Conservation (phyloP, 164 flowering plant genomes). For the Brasenia schreberi region DNA sequence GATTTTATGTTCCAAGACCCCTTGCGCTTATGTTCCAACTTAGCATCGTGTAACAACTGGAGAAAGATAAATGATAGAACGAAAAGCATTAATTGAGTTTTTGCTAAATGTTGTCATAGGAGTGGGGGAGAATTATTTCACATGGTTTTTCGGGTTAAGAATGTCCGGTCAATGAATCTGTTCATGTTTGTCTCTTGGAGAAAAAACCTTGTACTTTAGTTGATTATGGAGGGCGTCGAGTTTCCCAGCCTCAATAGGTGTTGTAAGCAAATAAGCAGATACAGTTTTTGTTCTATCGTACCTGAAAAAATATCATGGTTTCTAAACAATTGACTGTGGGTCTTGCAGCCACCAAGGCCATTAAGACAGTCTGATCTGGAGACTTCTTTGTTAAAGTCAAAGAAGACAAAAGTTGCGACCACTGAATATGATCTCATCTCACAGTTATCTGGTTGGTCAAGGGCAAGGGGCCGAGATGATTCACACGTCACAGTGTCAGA, state of each 20-base stretch:
- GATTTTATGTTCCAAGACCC: neutral
- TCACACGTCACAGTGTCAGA: constrained; percentile 55
- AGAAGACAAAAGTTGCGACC: constrained; percentile 57
- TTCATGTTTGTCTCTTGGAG: neutral
- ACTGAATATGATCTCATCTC: constrained; percentile 39
- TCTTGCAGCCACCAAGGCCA: constrained; percentile 57
- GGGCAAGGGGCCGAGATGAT: constrained; percentile 39
- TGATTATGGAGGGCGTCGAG: neutral
- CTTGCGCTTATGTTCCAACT: too few relatives aligned
- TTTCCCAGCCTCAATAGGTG: neutral
- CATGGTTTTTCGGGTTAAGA: too few relatives aligned
- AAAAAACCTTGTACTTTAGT: neutral
- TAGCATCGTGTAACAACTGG: too few relatives aligned
- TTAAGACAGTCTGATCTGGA: constrained; percentile 64
- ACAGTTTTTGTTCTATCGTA: too few relatives aligned
- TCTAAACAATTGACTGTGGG: neutral
- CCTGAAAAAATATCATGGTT: neutral
- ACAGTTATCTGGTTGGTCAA: constrained; percentile 29
- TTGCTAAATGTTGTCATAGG: too few relatives aligned
- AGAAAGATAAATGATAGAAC: too few relatives aligned
- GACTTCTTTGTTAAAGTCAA: constrained; percentile 43
- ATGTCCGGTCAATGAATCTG: too few relatives aligned
- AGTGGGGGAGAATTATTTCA: too few relatives aligned
- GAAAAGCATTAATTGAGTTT: too few relatives aligned
- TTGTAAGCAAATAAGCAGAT: neutral